Evolutionary conservation across 1,284 basidiomycete genomes (phyloP), one percentile per base, ranked within the genome.

Genomic region (Veloboletus limbatus): DNA sequence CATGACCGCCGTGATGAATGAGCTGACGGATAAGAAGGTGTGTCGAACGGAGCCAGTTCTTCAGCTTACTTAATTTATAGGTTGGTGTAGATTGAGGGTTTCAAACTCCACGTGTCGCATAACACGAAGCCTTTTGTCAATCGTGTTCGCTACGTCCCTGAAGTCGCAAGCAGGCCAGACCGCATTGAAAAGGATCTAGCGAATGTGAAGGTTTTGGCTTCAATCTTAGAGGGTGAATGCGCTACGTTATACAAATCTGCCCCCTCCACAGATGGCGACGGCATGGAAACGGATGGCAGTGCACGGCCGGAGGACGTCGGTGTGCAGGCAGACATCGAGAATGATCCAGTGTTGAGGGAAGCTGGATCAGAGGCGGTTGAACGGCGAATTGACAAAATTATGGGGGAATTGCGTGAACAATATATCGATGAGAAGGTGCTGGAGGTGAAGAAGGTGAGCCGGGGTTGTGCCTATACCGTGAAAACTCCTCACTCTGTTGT

Each of bases 101-200:
- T 96, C 73, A 94, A 92, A 56, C 73, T 96, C 43, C 92, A 96
- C 66, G 87, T 96, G 58, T 83, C 81, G 17, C 85, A 92, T 64
- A 92, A 86, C 59, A 77, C 79, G 25, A 83, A 84, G 45, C 84
- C 92, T 13, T 88, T 92, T 65, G 77, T 82, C 43, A 86, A 85
- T 53, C 78, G 85, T 51, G 72, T 90, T 48, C 84, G 91, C 33
- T 81, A 81, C 53, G 80, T 92, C 3, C 92, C 93, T 16, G 83
- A 92, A 55, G 78, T 88, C 20, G 83, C 89, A 14, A 89, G 83
- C 63, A 78, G 78, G 43, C 83, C 89, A 9, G 84, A 88, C 22
- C 77, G 93, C 35, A 72, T 97, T 54, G 76, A 75, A 48, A 86
- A 84, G 55, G 94, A 97, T 62, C 74, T 91, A 4, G 78, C 73